Conservation (phyloP, 805 yeast genomes). For the Yarrowia divulgata region DNA sequence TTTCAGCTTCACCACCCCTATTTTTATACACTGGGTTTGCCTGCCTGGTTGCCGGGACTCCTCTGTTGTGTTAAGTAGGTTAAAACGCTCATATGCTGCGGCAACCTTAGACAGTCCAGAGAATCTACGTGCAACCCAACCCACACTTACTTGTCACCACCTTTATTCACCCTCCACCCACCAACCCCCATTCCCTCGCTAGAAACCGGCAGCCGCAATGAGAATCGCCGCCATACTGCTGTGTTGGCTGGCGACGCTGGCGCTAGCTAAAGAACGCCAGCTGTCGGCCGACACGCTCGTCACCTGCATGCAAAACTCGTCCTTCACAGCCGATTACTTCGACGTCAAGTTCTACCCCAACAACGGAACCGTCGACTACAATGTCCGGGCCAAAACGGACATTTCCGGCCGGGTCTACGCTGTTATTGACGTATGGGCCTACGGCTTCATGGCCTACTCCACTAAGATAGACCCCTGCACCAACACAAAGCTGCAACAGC, state of each 20-base stretch:
- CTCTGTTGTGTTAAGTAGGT: constrained; percentile 18
- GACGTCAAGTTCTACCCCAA: constrained; percentile 78
- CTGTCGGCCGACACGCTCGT: constrained; percentile 75
- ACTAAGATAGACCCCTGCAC: constrained; percentile 67
- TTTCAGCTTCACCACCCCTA: background rate
- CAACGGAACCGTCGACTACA: constrained; percentile 69
- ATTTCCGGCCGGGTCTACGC: constrained; percentile 73
- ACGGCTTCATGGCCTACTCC: constrained; percentile 76
- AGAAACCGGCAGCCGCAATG: constrained; percentile 16
- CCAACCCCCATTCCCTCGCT: constrained; percentile 35
- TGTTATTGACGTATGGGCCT: constrained; percentile 77
- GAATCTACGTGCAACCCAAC: background rate
- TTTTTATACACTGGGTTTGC: constrained; percentile 5
- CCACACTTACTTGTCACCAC: background rate
- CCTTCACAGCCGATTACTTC: constrained; percentile 82
- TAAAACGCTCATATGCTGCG: constrained; percentile 36
- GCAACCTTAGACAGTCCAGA: constrained; percentile 9
- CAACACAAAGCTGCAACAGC: constrained; percentile 69
- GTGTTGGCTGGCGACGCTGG: constrained; percentile 36
- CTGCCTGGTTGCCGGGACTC: constrained; percentile 32
- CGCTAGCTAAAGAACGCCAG: constrained; percentile 38
- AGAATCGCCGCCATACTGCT: constrained; percentile 36
- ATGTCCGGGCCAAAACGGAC: constrained; percentile 72
- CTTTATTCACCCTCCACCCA: background rate
- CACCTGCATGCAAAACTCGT: constrained; percentile 92